These are phyloP conservation scores for Globisporangium nunn DNA, from an alignment of 352 stramenopile species.

Conservation along the genomic window DNA sequence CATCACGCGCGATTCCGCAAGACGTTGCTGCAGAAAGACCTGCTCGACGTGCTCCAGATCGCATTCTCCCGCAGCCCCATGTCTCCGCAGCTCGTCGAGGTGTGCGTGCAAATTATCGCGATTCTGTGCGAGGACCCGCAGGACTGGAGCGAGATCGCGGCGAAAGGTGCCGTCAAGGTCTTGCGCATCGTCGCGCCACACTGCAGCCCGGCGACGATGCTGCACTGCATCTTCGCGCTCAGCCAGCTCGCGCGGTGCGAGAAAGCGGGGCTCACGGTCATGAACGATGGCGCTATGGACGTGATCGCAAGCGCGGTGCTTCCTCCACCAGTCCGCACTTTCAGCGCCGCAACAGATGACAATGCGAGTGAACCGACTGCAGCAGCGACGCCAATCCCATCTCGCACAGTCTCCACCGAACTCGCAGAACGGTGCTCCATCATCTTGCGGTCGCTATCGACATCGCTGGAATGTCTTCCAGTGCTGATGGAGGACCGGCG, in stretches of 20 bases:
- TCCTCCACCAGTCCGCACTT: neutral
- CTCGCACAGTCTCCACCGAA: constrained; percentile 3
- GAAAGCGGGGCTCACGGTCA: constrained; percentile 27
- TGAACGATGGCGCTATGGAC: constrained; percentile 53
- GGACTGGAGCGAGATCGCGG: constrained; percentile 42
- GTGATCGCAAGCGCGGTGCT: constrained; percentile 37
- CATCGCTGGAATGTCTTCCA: constrained; percentile 32
- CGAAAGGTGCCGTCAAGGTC: constrained; percentile 44
- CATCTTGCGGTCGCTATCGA: constrained; percentile 65
- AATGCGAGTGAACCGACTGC: neutral
- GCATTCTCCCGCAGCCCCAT: constrained; percentile 25
- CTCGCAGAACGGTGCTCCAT: constrained; percentile 58
- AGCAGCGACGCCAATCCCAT: neutral
- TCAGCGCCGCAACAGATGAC: neutral
- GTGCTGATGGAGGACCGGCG: constrained; percentile 44
- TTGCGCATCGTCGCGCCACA: constrained; percentile 38
- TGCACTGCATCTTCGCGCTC: constrained; percentile 54
- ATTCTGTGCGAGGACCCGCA: constrained; percentile 57
- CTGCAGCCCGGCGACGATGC: constrained; percentile 19
- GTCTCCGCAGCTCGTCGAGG: constrained; percentile 34
- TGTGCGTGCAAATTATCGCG: constrained; percentile 59
- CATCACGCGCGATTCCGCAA: constrained; percentile 53
- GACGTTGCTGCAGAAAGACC: constrained; percentile 43
- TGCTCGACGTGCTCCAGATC: constrained; percentile 39
- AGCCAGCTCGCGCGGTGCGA: constrained; percentile 59